Base-by-base conservation (phyloP, 2,329 filamentous ascomycete genomes). In the Colletotrichum sp. region DNA sequence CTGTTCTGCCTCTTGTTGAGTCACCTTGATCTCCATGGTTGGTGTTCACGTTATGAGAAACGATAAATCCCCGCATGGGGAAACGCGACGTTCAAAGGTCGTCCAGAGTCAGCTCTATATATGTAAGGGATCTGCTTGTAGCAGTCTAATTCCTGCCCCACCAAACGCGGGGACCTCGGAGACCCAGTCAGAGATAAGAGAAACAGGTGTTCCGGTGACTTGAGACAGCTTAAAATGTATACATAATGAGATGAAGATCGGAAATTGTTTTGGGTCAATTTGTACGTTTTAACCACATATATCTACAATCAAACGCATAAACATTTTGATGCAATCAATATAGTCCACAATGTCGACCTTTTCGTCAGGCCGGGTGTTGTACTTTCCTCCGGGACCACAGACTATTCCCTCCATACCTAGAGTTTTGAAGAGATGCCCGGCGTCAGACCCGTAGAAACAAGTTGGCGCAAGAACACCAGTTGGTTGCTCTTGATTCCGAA, bases 321-420 rank as follows among this genome's bases (percentile, higher is more conserved):
- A 59, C 2, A 28, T 28, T 12, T 28, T 10, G 8, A 59, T 1
- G 1, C 55, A 59, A 18, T 59, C 55, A 18, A 59, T 24, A 1
- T 59, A 59, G 15, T 59, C 55, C 21, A 59, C 55, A 21, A 59
- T 59, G 55, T 59, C 55, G n/a, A 59, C 55, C 26, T 59, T 59
- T 21, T 59, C 55, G 26, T 59, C 55, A 0, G 80, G 80, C 15
- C 80, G 71, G 6, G 80, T 81, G 62, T 81, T 81, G 63, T 81
- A 81, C 69, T 78, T 80, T 0, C 80, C 79, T 7, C 80, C 80
- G 2, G 80, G 80, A 1, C 80, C 80, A 44, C 80, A 81, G 24
- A 81, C 79, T 21, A 81, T 77, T 0, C 80, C 80, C 71, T 80
- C 73, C 79, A 81, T 79, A 6, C 80, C 80, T 18, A 81, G 76